phyloP scores from a whole-genome alignment of 257 asterid genomes.

The Fraxinus americana region DNA sequence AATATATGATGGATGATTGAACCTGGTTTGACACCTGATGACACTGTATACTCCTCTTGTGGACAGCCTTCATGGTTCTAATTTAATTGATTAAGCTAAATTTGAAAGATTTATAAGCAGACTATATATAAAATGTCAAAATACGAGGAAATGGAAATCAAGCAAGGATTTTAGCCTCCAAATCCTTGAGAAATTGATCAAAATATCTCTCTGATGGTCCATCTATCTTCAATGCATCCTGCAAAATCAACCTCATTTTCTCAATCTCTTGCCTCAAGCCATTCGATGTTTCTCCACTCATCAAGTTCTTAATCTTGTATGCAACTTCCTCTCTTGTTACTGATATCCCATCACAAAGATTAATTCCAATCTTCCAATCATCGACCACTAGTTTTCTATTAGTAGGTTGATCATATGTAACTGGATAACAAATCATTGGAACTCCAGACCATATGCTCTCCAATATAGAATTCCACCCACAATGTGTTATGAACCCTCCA shows the following conservation, averaged over 20 bases:
- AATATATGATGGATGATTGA: slow-evolving; percentile 78
- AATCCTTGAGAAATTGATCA: slow-evolving; percentile 45
- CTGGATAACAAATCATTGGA: slow-evolving; percentile 63
- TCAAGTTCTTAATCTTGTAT: slow-evolving; percentile 42
- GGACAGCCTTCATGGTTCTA: slow-evolving; percentile 68
- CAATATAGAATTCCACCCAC: slow-evolving; percentile 76
- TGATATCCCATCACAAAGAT: slow-evolving; percentile 41
- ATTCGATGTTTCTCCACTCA: slow-evolving; percentile 38
- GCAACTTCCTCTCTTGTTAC: slow-evolving; percentile 48
- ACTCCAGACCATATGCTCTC: slow-evolving; percentile 64
- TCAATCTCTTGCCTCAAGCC: slow-evolving; percentile 37
- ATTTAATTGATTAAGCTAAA: background rate
- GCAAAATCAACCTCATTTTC: slow-evolving; percentile 35
- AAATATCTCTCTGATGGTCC: slow-evolving; percentile 64
- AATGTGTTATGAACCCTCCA: slow-evolving; percentile 73
- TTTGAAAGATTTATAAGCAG: background rate
- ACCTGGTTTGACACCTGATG: slow-evolving; percentile 69
- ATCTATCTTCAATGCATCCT: slow-evolving; percentile 35
- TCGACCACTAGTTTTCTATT: slow-evolving; percentile 71
- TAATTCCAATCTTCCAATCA: slow-evolving; percentile 70
- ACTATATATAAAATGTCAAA: background rate
- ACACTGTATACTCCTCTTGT: slow-evolving; percentile 70
- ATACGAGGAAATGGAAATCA: background rate
- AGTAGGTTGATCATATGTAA: slow-evolving; percentile 61
- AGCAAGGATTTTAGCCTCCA: slow-evolving; percentile 32